Evolutionary conservation across 257 asterid species (phyloP).

Genomic region (Coffea canephora): DNA sequence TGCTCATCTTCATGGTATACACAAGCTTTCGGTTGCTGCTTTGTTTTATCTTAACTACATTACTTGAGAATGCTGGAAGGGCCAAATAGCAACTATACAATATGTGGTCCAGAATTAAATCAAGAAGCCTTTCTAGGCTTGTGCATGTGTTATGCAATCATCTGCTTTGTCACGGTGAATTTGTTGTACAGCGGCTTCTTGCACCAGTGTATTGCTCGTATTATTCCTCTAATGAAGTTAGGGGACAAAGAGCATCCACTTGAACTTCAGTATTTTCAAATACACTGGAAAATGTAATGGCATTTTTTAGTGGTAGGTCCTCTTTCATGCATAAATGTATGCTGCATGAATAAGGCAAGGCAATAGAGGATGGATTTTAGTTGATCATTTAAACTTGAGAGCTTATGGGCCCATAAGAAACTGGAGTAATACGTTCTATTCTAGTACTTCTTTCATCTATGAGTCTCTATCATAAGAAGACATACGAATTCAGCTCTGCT

Average conservation of each 20-base stretch:
- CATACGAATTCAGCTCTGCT: background rate
- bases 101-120: background rate
- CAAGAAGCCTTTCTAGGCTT: background rate
- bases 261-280: too few relatives aligned
- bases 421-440: background rate
- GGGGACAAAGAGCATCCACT: background rate
- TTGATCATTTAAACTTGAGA: background rate
- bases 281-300: too few relatives aligned
- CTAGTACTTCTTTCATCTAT: background rate
- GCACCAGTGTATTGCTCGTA: background rate
- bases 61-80: background rate
- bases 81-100: background rate
- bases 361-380: too few relatives aligned
- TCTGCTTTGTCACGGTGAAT: background rate
- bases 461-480: too few relatives aligned
- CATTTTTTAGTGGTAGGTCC: too few relatives aligned
- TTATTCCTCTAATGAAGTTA: background rate
- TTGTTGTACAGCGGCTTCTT: background rate
- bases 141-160: background rate
- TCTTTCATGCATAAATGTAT: too few relatives aligned
- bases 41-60: background rate
- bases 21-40: background rate
- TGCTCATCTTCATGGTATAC: background rate
- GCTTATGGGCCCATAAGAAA: background rate
- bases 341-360: too few relatives aligned